A percentile compares a stretch with the other conserved stretches of the same genome.
phyloP scores from a whole-genome alignment of 139 green algal genomes.

The Picochlorum sp. region DNA sequence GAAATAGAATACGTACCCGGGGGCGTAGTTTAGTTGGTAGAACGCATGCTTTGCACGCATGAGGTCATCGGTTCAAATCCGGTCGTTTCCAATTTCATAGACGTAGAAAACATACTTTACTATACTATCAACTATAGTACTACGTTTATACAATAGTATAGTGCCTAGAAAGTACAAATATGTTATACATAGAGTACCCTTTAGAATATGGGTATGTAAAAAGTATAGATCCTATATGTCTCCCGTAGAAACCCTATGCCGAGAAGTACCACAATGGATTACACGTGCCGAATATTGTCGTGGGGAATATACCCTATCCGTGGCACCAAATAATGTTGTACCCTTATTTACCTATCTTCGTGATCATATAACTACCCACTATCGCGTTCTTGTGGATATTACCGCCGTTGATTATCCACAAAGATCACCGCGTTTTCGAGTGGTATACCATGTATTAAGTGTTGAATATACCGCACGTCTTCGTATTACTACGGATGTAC shows the following conservation, averaged over 20 bases:
- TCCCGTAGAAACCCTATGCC: background rate
- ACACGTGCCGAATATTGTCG: slow-evolving; percentile 37
- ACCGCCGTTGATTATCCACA: slow-evolving; percentile 26
- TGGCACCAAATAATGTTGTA: slow-evolving; percentile 40
- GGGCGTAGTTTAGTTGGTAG: slow-evolving; percentile 37
- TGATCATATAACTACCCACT: slow-evolving; percentile 34
- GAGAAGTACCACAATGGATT: slow-evolving; percentile 59
- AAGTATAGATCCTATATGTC: too few species aligned
- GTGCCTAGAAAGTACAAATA: too few species aligned
- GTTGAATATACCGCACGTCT: slow-evolving; percentile 40
- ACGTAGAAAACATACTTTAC: too few species aligned
- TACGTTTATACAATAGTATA: too few species aligned
- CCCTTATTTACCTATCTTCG: slow-evolving; percentile 58
- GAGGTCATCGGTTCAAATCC: slow-evolving; percentile 32
- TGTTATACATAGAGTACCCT: too few species aligned
- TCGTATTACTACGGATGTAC: slow-evolving; percentile 31
- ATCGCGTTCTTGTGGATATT: slow-evolving; percentile 66
- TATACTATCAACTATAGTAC: too few species aligned
- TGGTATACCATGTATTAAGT: slow-evolving; percentile 53
- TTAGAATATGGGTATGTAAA: too few species aligned
- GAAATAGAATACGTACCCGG: too few species aligned
- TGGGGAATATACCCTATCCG: slow-evolving; percentile 35
- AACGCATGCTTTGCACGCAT: slow-evolving; percentile 38
- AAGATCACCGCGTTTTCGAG: background rate
- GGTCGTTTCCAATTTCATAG: slow-evolving; percentile 1